Base-by-base conservation (phyloP, 768 basidiomycete species). In the Boletus rufocinnamomeus region DNA sequence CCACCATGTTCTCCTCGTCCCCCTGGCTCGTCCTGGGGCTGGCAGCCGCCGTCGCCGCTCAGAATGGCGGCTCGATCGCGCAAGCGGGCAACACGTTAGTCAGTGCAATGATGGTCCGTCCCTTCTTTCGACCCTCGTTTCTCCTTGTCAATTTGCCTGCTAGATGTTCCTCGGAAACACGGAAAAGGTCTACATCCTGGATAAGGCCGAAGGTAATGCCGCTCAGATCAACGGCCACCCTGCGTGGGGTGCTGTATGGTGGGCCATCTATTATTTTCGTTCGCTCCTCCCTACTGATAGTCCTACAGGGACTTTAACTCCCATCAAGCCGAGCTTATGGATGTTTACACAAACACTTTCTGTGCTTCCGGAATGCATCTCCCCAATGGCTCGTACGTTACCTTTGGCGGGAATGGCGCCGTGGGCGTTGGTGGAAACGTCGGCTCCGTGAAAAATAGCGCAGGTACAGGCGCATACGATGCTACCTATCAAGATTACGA, bases 171-270 rank as follows among this genome's bases (percentile, higher is more conserved):
- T 94, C 52, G 92, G 90, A 34, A 90, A 87, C 61, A 76, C 81
- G 8, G 77, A 91, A 63, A 91, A 86, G 70, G 88, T 95, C 35
- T 95, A 95, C 74, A 89, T 95, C 23, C 76, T 95, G n/a, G 94
- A 97, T 78, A 97, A 97, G 76, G 84, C 87, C 2, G 91, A 94
- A 69, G 84, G 83, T 34, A 94, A 95, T 69, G 78, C 79, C 3
- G 82, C 82, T 4, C 74, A 79, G 63, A 79, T 93, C 59, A 77
- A 81, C 58, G 84, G 83, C 1, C 91, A 91, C 73, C 79, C 91
- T 13, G 87, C 88, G 2, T 89, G 87, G 84, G 91, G 84, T 23
- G 70, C 87, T 0, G 84, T 86, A 19, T 92, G 86, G 86, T 86
- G 35, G 6, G 60, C 19, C 10, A 0, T 41, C 23, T 21, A 8